Conservation (phyloP, 148 eudicot species). For the Rhododendron simsii region DNA sequence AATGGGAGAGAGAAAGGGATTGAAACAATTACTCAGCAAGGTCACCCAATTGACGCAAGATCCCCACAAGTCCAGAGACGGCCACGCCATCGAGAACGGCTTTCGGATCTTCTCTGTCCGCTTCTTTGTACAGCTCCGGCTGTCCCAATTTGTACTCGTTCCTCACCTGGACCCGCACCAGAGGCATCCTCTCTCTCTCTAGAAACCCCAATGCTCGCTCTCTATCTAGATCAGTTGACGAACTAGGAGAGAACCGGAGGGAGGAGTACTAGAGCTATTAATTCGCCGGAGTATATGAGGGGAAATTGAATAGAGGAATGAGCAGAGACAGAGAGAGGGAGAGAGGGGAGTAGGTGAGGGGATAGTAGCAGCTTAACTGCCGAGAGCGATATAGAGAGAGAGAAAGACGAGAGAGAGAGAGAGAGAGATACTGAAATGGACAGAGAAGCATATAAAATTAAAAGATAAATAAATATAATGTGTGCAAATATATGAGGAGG, state of each 20-base stretch:
- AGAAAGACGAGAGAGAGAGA: not conserved
- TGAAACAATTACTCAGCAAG: conserved; percentile 66
- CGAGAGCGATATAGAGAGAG: conserved; percentile 14
- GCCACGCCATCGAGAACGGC: conserved; percentile 81
- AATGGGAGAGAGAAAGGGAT: not conserved
- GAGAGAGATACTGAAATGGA: not conserved
- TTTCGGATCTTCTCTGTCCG: conserved; percentile 72
- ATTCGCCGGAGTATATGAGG: conserved; percentile 7
- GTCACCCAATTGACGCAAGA: conserved; percentile 96
- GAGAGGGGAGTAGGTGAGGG: conserved; percentile 35
- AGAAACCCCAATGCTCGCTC: not conserved
- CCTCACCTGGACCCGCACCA: conserved; percentile 64
- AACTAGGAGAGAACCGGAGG: not conserved
- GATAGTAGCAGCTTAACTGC: conserved; percentile 57
- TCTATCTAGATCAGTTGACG: conserved; percentile 6
- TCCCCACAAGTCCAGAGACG: conserved; percentile 91
- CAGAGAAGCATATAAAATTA: not conserved
- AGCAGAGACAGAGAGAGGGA: conserved; percentile 15
- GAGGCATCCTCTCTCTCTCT: conserved; percentile 50
- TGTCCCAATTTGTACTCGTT: conserved; percentile 79
- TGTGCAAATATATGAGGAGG: not conserved
- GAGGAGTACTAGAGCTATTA: not conserved
- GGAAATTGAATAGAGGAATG: not conserved
- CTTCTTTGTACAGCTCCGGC: conserved; percentile 59
- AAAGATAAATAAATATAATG: not conserved